Conservation (phyloP, 1,139 yeast genomes). For the Arxiozyma bovina region DNA sequence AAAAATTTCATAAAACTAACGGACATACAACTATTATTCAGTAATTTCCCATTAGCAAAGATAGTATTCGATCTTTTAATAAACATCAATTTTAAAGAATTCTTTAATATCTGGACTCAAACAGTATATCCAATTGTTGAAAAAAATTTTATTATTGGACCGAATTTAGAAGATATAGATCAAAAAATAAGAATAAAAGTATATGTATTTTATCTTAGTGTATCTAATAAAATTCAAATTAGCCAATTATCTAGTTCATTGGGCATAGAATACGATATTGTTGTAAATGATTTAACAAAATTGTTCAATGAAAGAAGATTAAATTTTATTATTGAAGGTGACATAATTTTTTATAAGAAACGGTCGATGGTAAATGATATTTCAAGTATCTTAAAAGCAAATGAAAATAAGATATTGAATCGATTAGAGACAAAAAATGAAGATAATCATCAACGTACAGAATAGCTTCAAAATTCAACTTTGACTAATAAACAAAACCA, state of each 20-base stretch:
- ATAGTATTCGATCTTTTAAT: slow-evolving; percentile 17
- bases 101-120: slow-evolving; percentile 21
- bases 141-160: slow-evolving; percentile 15
- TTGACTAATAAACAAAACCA: slow-evolving; percentile 6
- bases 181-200: slow-evolving; percentile 22
- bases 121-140: slow-evolving; percentile 12
- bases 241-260: slow-evolving; percentile 22
- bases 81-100: slow-evolving; percentile 19
- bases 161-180: slow-evolving; percentile 18
- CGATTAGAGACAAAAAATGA: neutral
- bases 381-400: neutral
- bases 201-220: slow-evolving; percentile 24
- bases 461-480: slow-evolving; percentile 10
- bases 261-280: slow-evolving; percentile 14
- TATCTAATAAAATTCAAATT: slow-evolving; percentile 18
- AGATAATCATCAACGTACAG: neutral
- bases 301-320: slow-evolving; percentile 16
- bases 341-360: slow-evolving; percentile 5
- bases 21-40: slow-evolving; percentile 12
- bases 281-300: slow-evolving; percentile 14
- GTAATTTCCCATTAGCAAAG: slow-evolving; percentile 11
- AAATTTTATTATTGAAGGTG: slow-evolving; percentile 19
- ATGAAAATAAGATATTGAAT: slow-evolving; percentile 1
- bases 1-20: slow-evolving; percentile 20
- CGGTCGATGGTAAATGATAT: neutral